These are phyloP conservation scores for Fusarium illudens DNA, from an alignment of 2,329 filamentous ascomycete species.

Conservation along the genomic window DNA sequence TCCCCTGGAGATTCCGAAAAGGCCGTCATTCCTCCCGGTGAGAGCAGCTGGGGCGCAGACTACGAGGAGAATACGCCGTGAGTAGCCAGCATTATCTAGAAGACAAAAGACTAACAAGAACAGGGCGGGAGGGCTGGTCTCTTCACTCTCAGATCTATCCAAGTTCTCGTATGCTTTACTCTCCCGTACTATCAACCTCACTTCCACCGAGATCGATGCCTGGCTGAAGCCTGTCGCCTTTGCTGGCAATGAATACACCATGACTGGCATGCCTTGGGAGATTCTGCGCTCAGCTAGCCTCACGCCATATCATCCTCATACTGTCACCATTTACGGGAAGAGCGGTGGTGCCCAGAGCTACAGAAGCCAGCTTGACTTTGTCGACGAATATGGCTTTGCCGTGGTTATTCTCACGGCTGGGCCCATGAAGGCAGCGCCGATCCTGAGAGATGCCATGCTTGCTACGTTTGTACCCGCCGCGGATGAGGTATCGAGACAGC, in stretches of 20 bases:
- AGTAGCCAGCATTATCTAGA: not conserved
- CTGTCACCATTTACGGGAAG: slow-evolving; percentile 47
- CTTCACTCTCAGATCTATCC: slow-evolving; percentile 46
- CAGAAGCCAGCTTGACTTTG: slow-evolving; percentile 45
- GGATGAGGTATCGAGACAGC: slow-evolving; percentile 41
- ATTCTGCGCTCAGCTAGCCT: slow-evolving; percentile 44
- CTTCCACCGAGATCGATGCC: slow-evolving; percentile 35
- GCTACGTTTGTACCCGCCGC: slow-evolving; percentile 40
- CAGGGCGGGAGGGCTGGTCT: slow-evolving; percentile 48
- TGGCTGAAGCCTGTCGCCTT: slow-evolving; percentile 50
- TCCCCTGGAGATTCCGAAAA: slow-evolving; percentile 43
- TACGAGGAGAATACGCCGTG: slow-evolving; percentile 47
- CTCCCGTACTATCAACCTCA: slow-evolving; percentile 38
- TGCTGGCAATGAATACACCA: slow-evolving; percentile 41
- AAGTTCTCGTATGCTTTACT: slow-evolving; percentile 44
- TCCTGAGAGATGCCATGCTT: slow-evolving; percentile 43
- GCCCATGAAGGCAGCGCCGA: slow-evolving; percentile 38
- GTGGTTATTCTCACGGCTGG: slow-evolving; percentile 46
- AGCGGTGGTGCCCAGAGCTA: slow-evolving; percentile 48
- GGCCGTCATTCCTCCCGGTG: slow-evolving; percentile 47
- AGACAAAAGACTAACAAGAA: not conserved
- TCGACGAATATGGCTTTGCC: slow-evolving; percentile 49
- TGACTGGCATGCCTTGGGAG: slow-evolving; percentile 52
- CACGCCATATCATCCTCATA: slow-evolving; percentile 41
- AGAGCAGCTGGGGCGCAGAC: slow-evolving; percentile 47